Evolutionary conservation across 2,329 filamentous ascomycete species (phyloP).

Genomic region (Alternaria infectoria): DNA sequence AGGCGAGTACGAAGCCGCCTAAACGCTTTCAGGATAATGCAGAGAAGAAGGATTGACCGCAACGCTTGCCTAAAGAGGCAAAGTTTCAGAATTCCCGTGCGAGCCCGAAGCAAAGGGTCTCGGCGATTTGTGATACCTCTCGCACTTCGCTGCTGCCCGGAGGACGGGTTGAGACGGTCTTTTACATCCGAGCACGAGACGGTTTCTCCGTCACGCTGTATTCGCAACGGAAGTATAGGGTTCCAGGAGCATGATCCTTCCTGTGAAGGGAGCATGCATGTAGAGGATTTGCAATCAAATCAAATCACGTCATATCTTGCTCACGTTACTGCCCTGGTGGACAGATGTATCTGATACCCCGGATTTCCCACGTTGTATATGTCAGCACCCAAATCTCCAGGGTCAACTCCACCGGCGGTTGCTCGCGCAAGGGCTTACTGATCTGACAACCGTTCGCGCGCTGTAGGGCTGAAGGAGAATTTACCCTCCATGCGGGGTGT

Average conservation of each 20-base stretch:
- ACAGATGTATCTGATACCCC: constrained; percentile 13
- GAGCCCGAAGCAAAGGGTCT: constrained; percentile 7
- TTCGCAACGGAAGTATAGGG: background rate
- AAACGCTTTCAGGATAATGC: constrained; percentile 5
- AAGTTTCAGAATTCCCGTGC: constrained; percentile 9
- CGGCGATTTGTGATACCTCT: constrained; percentile 5
- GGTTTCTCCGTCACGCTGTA: background rate
- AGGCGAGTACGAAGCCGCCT: constrained; percentile 9
- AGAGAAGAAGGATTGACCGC: constrained; percentile 10
- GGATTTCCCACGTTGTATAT: constrained; percentile 13
- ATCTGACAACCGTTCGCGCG: constrained; percentile 21
- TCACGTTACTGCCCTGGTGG: background rate
- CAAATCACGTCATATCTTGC: background rate
- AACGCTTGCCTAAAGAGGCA: constrained; percentile 19
- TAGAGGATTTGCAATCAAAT: background rate
- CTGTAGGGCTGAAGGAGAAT: constrained; percentile 24
- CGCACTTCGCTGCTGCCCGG: background rate
- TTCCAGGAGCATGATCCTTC: background rate
- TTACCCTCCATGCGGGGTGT: constrained; percentile 20
- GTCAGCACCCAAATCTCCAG: constrained; percentile 35
- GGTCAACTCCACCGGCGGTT: constrained; percentile 26
- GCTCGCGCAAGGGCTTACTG: constrained; percentile 37
- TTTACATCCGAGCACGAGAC: background rate
- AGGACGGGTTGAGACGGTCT: background rate
- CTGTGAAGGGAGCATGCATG: background rate